Conservation (phyloP, 108 stramenopile genomes). For the Bacterosira constricta region DNA sequence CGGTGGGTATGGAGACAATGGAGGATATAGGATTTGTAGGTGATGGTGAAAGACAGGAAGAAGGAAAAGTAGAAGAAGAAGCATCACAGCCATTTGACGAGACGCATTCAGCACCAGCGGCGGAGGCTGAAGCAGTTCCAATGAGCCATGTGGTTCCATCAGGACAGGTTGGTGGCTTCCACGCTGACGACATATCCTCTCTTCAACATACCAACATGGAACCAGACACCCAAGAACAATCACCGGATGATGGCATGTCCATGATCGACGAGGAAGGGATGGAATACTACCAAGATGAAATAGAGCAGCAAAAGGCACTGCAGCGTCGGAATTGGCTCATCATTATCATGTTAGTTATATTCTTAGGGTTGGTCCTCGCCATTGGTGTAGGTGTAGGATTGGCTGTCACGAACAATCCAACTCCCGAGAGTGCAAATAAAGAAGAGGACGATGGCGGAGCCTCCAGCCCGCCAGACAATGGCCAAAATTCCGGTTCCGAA, state of each 20-base stretch:
- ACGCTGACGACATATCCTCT: background rate
- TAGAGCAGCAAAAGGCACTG: background rate
- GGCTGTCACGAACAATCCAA: constrained; percentile 13
- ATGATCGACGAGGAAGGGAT: background rate
- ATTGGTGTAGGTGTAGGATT: constrained; percentile 22
- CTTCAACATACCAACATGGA: background rate
- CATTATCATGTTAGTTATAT: constrained; percentile 11
- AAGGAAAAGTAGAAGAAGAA: background rate
- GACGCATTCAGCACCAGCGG: background rate
- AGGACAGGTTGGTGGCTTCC: too few species aligned
- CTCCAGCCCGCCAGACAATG: background rate
- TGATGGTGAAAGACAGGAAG: background rate
- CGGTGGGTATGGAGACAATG: background rate
- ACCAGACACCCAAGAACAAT: background rate
- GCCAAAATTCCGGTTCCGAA: background rate
- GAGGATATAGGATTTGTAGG: background rate
- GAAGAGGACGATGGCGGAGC: constrained; percentile 6
- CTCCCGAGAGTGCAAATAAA: background rate
- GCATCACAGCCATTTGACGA: background rate
- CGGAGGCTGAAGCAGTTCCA: too few species aligned
- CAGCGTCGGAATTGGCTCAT: constrained; percentile 24
- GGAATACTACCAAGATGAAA: background rate
- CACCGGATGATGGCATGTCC: background rate
- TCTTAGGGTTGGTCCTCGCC: constrained; percentile 25
- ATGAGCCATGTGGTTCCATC: too few species aligned